Base-by-base conservation (phyloP, 371 early-diverging fungal genomes). In the Batkoa obscura region DNA sequence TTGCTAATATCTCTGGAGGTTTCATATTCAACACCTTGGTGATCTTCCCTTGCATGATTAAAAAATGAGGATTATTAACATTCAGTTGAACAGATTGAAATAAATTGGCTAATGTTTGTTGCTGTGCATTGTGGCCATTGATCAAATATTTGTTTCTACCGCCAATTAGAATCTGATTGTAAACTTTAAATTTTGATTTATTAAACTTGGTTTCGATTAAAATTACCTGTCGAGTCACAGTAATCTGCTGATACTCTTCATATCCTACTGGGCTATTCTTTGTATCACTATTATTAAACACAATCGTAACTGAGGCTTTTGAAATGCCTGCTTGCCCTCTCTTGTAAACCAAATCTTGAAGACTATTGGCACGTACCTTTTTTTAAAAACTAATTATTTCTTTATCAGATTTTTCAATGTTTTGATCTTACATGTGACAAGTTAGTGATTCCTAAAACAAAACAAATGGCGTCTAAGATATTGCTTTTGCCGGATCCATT, bases 401-500 rank as follows among this genome's bases (percentile, higher is more conserved):
- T 23, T 23, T 23, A 23, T 23, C 23, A 23, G 23, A 23, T 23
- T 23, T 23, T 23, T 23, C 23, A 12, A 30, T 32, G 33, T 15
- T 13, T 42, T 61, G 47, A 54, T 50, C 65, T 58, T 75, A 86
- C 87, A 66, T 84, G 84, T 12, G 82, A 76, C 50, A 89, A 68
- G 58, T 88, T 88, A 55, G 88, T 84, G 49, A 99, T 90, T 23
- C 99, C 99, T 23, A 99, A 74, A 3, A 92, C 98, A 72, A 99
- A 99, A 64, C 99, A 94, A 62, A 99, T 95, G 31, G 97, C 95
- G 67, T 99, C 99, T 32, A 99, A 73, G 52, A 99, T 88, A 72
- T 99, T 99, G 17, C 95, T 95, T 68, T 99, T 99, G 42, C 99
- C 99, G 3, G 94, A 89, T 30, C 99, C 99, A 67, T 99, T 99